Base-by-base conservation (phyloP, 2,329 filamentous ascomycete genomes). In the Teratosphaeria gauchensis region DNA sequence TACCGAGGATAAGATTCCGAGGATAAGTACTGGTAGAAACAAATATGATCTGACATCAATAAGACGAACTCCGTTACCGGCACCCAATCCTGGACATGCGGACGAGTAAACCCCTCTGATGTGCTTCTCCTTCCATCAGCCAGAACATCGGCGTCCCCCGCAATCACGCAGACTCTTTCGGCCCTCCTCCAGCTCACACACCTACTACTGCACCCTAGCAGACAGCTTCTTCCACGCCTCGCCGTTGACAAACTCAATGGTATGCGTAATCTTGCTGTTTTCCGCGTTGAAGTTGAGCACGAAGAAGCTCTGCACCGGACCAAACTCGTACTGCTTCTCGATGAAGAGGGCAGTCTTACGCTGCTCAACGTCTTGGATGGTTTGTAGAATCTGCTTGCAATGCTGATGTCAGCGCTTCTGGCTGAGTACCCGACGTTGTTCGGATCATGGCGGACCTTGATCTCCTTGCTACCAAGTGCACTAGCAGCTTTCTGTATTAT, bases 221-320 rank as follows among this genome's bases (percentile, higher is more conserved):
- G 58, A 58, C 28, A 60, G 48, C 56, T 60, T 60, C 59, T 60
- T 60, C 59, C 56, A 58, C 46, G 59, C 59, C 59, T 60, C 59
- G 30, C 58, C 59, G 31, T 60, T 60, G 46, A 58, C 59, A 35
- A 60, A 60, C 56, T 60, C 59, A 42, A 60, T 52, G 8, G 59
- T 60, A 53, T 60, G 59, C 30, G 56, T 60, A 46, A 60, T 60
- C 48, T 58, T 60, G 56, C 28, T 31, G 35, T 58, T 54, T 2
- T 52, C 48, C 19, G 53, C 56, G 46, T 56, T 56, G 59, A 60
- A 60, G 59, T 58, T 60, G 42, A 60, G 35, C 48, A 58, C 56
- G n/a, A 58, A 38, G 51, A 60, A 60, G 38, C 21, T 33, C 53
- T 60, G 59, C 16, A 60, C 56, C n/a, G 56, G 24, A 21, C 59